A percentile compares a stretch with the other conserved stretches of the same genome.
Conservation (phyloP, 164 flowering plant species). For the Berberis vulgaris region DNA sequence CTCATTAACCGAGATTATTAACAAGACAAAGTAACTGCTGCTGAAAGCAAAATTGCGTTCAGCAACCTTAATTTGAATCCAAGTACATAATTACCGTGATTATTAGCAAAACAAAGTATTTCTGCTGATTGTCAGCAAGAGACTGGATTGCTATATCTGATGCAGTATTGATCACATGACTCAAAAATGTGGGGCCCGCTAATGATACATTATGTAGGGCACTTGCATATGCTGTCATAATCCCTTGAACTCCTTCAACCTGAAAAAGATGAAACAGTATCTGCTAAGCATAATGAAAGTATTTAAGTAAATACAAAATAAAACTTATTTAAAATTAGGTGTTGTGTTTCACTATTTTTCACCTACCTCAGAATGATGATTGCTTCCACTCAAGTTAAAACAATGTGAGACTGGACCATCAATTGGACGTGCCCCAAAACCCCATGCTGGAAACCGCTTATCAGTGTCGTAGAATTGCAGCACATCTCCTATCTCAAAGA, state of each 20-base stretch:
- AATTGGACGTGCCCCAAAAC: background rate
- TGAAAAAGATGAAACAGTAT: constrained; percentile 15
- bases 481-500: background rate
- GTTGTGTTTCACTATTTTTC: background rate
- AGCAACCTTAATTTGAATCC: background rate
- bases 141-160: constrained; percentile 62
- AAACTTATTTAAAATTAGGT: too few relatives aligned
- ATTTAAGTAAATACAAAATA: background rate
- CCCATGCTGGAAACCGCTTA: constrained; percentile 5
- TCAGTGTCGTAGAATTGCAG: constrained; percentile 3
- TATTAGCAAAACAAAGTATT: constrained; percentile 77
- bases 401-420: constrained; percentile 50
- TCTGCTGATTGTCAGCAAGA: constrained; percentile 28
- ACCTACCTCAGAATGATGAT: constrained; percentile 31
- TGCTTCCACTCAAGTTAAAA: constrained; percentile 66
- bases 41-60: too few relatives aligned
- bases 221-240: constrained; percentile 67
- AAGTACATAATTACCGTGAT: constrained; percentile 43
- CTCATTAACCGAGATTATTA: too few relatives aligned
- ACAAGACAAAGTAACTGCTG: too few relatives aligned
- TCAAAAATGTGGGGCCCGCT: constrained; percentile 89
- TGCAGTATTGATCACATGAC: constrained; percentile 72
- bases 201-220: constrained; percentile 60
- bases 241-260: constrained; percentile 85
- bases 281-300: constrained; percentile 4